These are phyloP conservation scores for Phialophora chinensis DNA, from an alignment of 2,329 filamentous ascomycete genomes.

Conservation along the genomic window DNA sequence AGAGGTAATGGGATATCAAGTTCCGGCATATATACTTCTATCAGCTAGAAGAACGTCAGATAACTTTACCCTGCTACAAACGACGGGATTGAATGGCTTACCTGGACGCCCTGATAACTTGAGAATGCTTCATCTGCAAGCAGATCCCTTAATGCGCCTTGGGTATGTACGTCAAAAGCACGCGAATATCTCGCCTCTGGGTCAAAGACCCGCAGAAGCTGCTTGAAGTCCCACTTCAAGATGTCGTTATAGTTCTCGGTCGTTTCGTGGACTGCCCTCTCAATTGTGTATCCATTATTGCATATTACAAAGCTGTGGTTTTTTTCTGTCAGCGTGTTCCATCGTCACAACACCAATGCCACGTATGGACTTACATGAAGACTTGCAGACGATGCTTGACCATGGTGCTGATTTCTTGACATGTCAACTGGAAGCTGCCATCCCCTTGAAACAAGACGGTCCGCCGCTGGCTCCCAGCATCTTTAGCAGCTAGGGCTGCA, in stretches of 20 bases:
- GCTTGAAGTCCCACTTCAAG: slow-evolving; percentile 71
- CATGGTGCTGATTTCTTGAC: slow-evolving; percentile 80
- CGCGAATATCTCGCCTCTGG: neutral
- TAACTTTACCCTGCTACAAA: neutral
- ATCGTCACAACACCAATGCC: too few relatives aligned
- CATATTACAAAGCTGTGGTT: slow-evolving; percentile 79
- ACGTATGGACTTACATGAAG: slow-evolving; percentile 12
- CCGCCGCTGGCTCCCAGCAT: slow-evolving; percentile 47
- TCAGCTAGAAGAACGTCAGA: neutral
- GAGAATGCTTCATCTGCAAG: neutral
- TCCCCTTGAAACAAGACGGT: slow-evolving; percentile 87
- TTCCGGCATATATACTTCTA: neutral
- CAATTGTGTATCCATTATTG: slow-evolving; percentile 89
- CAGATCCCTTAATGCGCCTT: neutral
- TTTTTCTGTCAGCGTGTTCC: slow-evolving; percentile 1
- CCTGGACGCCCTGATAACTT: neutral
- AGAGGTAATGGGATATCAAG: slow-evolving; percentile 14
- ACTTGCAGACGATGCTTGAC: slow-evolving; percentile 67
- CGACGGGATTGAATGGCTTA: neutral
- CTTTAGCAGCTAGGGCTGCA: slow-evolving; percentile 68
- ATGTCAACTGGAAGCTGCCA: slow-evolving; percentile 82
- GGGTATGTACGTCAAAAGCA: neutral
- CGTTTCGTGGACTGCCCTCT: slow-evolving; percentile 85
- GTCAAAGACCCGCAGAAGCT: slow-evolving; percentile 48
- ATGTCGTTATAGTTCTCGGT: slow-evolving; percentile 82